Evolutionary conservation across 202 grass and related monocot species (phyloP), one percentile per base, ranked within the genome.

Genomic region (Bolboschoenoplectus hybrid): DNA sequence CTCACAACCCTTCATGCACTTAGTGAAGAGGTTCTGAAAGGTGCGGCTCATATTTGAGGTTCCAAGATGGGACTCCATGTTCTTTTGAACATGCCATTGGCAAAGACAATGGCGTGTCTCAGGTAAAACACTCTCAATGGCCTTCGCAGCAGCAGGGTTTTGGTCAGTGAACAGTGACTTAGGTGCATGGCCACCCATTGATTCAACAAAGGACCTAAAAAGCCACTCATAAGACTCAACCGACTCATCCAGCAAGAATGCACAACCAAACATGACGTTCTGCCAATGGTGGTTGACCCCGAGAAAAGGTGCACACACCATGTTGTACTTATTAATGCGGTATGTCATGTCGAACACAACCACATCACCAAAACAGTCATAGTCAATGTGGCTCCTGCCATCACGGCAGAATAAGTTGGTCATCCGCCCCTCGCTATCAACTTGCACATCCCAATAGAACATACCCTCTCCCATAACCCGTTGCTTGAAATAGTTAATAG

Each of bases 121-220:
- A 17, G 87, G 87, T 87, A 94, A 85, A 84, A 94, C 81, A 17
- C 80, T 82, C 74, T 89, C 86, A 88, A 94, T 89, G 86, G 88
- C 92, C 83, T 92, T 94, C 14, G 87, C 88, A 9, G 88, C 88
- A 52, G 86, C 69, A 74, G 86, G 87, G 46, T 91, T 91, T 81
- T 88, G 89, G 86, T 92, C 92, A 72, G 94, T 97, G 84, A 97
- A 92, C 16, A 97, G 87, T 76, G 91, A 90, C 89, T 90, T 92
- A 68, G 91, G 94, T 3, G 88, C 68, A 71, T 39, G 68, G 41
- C 88, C 90, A n/a, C 91, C 89, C 94, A 97, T 90, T 68, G 91
- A 92, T 71, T 90, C 89, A 46, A 97, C 70, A 60, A 92, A 97
- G 45, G 91, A 90, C 88, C 88, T 92, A 63, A 97, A 89, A 73